Evolutionary conservation across 116 monocot genomes (phyloP), one percentile per base, ranked within the genome.

Genomic region (Phalaenopsis hybrid): DNA sequence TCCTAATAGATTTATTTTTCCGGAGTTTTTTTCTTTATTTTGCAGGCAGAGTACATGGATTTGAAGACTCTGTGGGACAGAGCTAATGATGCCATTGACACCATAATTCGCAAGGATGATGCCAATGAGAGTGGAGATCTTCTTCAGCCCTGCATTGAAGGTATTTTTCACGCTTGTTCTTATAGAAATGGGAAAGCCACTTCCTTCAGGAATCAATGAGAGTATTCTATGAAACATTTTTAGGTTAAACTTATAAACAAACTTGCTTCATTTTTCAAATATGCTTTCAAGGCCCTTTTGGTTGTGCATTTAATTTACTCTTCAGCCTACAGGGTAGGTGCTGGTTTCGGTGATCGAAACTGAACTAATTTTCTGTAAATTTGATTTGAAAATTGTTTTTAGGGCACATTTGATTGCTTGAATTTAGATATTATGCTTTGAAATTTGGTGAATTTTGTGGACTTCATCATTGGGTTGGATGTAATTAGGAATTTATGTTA

Each of bases 101-200:
- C 96, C 51, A 92, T 95, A 72, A 95, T 95, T 63, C 91, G 92
- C 50, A 89, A 84, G 81, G 95, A 95, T 65, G 91, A 95, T 13
- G 44, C 77, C 57, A 65, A 65, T 72, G 91, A 90, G 80, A 85
- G 73, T 55, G 87, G 77, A 44, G 83, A 86, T 74, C 86, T 95
- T 79, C 84, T 95, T 58, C 86, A 87, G 8, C 95, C 95, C 74
- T 95, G 95, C 88, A 92, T 92, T 76, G 95, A 95, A 92, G 93
- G 95, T 95, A 86, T 44, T 18, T 0, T 41, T 57, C 37, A 23
- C 44, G 7, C 31, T 51, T 52, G 8, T 6, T 73, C 58, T 46
- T 75, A 46, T 75, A 20, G 75, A 75, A n/a, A 8, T 75, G 75
- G 45, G 31, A 13, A 75, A 20, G 44, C 75, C 31, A 46, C 45